Conservation (phyloP, 2,329 filamentous ascomycete genomes). For the Bisporella sp. region DNA sequence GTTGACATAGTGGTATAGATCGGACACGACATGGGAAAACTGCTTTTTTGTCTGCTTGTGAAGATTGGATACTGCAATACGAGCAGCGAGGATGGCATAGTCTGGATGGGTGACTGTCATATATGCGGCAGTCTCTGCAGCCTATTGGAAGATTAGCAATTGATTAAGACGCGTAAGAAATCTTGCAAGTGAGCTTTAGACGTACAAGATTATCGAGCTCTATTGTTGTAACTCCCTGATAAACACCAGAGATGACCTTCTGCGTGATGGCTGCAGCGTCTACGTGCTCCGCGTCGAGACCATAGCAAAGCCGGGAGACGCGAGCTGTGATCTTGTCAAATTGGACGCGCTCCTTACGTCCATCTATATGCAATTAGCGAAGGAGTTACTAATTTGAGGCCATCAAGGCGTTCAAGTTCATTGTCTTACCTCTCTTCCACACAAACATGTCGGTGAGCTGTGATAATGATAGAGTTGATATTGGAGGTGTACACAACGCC, state of each 20-base stretch:
- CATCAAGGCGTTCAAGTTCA: not conserved
- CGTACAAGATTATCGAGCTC: constrained; percentile 95
- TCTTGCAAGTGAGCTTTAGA: constrained; percentile 22
- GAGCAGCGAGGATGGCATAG: constrained; percentile 95
- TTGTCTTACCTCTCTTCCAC: constrained; percentile 28
- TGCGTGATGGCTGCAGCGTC: constrained; percentile 97
- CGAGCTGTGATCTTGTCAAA: constrained; percentile 99
- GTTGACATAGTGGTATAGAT: constrained; percentile 94
- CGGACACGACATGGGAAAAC: constrained; percentile 90
- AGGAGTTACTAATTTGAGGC: constrained; percentile 7
- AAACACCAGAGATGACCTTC: constrained; percentile 99
- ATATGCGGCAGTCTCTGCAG: constrained; percentile 96
- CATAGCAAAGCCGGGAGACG: constrained; percentile 95
- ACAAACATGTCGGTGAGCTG: constrained; percentile 25
- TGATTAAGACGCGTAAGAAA: not conserved
- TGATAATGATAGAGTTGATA: not conserved
- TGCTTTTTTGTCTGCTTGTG: constrained; percentile 99
- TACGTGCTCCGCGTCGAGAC: constrained; percentile 89
- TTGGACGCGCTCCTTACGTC: constrained; percentile 98
- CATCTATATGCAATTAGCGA: constrained; percentile 53
- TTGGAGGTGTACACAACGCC: no score
- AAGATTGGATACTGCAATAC: constrained; percentile 97
- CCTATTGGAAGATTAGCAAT: constrained; percentile 44
- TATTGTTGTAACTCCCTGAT: constrained; percentile 93
- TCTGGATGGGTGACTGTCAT: constrained; percentile 99